A percentile compares a stretch with the other conserved stretches of the same genome.
These are phyloP conservation scores for Alternaria sp. DNA, from an alignment of 2,329 filamentous ascomycete genomes.

Conservation along the genomic window DNA sequence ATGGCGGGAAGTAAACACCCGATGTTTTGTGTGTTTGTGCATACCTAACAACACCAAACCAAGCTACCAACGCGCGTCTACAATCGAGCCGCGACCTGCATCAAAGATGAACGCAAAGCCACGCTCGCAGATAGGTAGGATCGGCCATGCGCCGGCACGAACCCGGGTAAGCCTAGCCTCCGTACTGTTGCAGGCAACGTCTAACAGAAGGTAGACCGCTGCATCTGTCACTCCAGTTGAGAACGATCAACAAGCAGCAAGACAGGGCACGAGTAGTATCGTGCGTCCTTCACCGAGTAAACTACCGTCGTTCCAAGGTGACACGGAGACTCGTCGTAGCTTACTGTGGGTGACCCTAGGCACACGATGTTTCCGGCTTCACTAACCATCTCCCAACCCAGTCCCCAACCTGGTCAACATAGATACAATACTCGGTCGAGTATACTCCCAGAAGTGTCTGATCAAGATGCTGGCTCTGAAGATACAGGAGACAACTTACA, in stretches of 20 bases:
- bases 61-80: slow-evolving; percentile 7
- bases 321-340: slow-evolving; percentile 36
- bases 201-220: slow-evolving; percentile 17
- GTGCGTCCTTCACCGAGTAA: slow-evolving; percentile 10
- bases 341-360: slow-evolving; percentile 25
- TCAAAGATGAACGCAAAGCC: slow-evolving; percentile 31
- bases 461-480: slow-evolving; percentile 5
- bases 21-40: slow-evolving; percentile 14
- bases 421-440: slow-evolving; percentile 25
- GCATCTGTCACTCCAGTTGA: not conserved
- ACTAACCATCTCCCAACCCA: not conserved
- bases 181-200: not conserved
- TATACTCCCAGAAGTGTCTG: slow-evolving; percentile 12
- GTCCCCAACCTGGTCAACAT: slow-evolving; percentile 44
- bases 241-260: not conserved
- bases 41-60: slow-evolving; percentile 6
- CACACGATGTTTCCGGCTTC: not conserved
- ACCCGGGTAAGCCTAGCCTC: slow-evolving; percentile 13
- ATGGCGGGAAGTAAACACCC: slow-evolving; percentile 12
- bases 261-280: not conserved
- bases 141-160: slow-evolving; percentile 18
- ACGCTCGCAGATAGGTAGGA: slow-evolving; percentile 22
- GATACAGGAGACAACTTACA: not conserved
- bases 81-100: slow-evolving; percentile 33
- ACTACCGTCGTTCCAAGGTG: slow-evolving; percentile 15